Conservation (phyloP, 164 flowering plant genomes). For the Sextonia rubra region DNA sequence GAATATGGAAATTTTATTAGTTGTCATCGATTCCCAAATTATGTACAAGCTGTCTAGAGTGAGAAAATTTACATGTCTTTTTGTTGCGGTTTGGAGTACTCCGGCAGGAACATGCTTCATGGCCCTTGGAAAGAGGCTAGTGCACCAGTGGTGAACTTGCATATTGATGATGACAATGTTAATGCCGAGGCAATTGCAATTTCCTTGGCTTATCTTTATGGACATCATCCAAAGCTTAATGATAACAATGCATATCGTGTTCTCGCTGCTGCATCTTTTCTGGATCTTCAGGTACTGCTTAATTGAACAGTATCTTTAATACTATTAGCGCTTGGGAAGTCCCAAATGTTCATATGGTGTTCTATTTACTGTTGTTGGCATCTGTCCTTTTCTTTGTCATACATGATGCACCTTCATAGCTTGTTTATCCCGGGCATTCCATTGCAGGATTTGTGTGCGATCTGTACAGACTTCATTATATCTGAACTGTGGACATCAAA, state of each 20-base stretch:
- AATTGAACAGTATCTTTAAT: not conserved
- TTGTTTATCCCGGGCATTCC: constrained; percentile 1
- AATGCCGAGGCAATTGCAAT: constrained; percentile 79
- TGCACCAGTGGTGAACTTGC: constrained; percentile 69
- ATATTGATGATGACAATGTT: constrained; percentile 86
- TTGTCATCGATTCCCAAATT: not conserved
- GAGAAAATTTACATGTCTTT: not conserved
- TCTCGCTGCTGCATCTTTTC: constrained; percentile 97
- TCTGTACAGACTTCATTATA: constrained; percentile 93
- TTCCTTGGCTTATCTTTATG: constrained; percentile 91
- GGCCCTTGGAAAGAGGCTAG: constrained; percentile 97
- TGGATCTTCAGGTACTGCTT: constrained; percentile 81
- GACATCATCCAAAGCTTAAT: constrained; percentile 87
- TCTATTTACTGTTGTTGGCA: not conserved
- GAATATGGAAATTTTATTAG: not conserved
- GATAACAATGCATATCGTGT: constrained; percentile 93
- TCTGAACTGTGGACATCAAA: constrained; percentile 93
- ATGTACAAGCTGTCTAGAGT: not conserved
- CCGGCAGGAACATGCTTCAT: constrained; percentile 91
- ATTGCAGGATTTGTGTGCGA: constrained; percentile 91
- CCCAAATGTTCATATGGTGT: not conserved
- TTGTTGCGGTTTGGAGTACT: constrained; percentile 5
- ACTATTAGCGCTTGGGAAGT: not conserved
- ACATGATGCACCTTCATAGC: not conserved
- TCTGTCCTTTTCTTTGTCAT: not conserved